Percentiles rank a stretch among this genome's conserved stretches.
phyloP scores from a whole-genome alignment of 768 basidiomycete genomes.

The Cytidiella melzeri region DNA sequence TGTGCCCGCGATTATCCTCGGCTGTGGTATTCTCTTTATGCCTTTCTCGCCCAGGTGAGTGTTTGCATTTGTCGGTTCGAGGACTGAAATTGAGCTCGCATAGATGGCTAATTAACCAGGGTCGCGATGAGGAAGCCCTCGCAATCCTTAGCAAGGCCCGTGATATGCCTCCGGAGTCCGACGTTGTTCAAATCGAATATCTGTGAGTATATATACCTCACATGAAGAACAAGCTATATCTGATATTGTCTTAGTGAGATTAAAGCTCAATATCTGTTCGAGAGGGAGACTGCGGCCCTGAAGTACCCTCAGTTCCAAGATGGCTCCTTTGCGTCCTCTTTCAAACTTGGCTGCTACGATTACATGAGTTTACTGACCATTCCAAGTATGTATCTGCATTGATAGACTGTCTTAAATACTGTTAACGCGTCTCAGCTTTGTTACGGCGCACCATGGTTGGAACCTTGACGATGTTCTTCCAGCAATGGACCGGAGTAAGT shows the following conservation, averaged over 20 bases:
- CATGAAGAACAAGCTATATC: too few species aligned
- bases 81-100: not conserved
- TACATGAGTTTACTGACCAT: conserved; percentile 58
- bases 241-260: conserved; percentile 52
- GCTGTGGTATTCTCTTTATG: conserved; percentile 67
- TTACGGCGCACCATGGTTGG: conserved; percentile 60
- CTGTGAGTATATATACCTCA: conserved; percentile 44
- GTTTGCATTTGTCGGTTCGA: not conserved
- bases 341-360: conserved; percentile 53
- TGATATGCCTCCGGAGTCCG: conserved; percentile 45
- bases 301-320: conserved; percentile 63
- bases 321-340: conserved; percentile 46
- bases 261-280: conserved; percentile 68
- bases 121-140: conserved; percentile 70
- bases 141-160: conserved; percentile 57
- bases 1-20: conserved; percentile 66
- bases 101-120: conserved; percentile 74
- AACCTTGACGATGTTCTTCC: conserved; percentile 71
- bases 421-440: conserved; percentile 33
- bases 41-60: conserved; percentile 69
- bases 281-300: conserved; percentile 52
- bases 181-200: conserved; percentile 69
- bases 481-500: conserved; percentile 67
- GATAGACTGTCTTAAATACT: not conserved
- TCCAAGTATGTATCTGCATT: conserved; percentile 28